Conservation (phyloP, 495 filamentous ascomycete species). For the Xylaria intraflava region DNA sequence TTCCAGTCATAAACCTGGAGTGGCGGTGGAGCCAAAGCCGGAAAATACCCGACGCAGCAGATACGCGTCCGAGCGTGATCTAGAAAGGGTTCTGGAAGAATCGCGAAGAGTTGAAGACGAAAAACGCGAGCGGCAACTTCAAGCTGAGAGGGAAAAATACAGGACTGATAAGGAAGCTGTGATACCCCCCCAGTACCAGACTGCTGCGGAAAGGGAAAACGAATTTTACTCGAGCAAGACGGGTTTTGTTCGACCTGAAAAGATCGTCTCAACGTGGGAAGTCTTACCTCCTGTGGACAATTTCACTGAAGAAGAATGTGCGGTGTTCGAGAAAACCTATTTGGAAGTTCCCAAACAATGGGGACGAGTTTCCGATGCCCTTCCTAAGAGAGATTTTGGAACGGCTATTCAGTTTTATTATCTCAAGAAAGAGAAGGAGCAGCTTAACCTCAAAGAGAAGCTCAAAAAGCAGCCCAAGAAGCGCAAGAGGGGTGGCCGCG, state of each 20-base stretch:
- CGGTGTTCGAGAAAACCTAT: constrained; percentile 71
- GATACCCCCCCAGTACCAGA: constrained; percentile 71
- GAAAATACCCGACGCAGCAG: constrained; percentile 57
- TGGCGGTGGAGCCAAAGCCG: constrained; percentile 46
- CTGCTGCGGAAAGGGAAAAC: constrained; percentile 38
- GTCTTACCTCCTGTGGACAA: constrained; percentile 73
- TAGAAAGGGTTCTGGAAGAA: constrained; percentile 68
- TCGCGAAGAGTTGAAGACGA: constrained; percentile 72
- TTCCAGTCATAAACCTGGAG: constrained; percentile 30
- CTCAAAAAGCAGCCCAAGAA: constrained; percentile 65
- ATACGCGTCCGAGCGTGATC: constrained; percentile 61
- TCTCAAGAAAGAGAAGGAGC: constrained; percentile 83
- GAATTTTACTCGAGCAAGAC: constrained; percentile 65
- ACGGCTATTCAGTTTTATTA: constrained; percentile 96
- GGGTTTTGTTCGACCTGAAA: constrained; percentile 58
- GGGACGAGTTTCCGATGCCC: constrained; percentile 73
- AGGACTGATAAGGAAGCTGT: constrained; percentile 78
- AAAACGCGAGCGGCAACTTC: constrained; percentile 61
- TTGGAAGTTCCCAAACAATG: constrained; percentile 83
- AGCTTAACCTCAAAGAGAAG: constrained; percentile 79
- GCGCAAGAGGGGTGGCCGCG: constrained; percentile 48
- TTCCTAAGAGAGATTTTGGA: constrained; percentile 68
- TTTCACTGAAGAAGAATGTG: constrained; percentile 73
- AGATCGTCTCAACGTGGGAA: constrained; percentile 62
- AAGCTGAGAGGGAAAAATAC: constrained; percentile 61